Percentiles rank a stretch among this genome's conserved stretches.
phyloP scores from a whole-genome alignment of 2,329 filamentous ascomycete genomes.

The Setomelanomma holmii region DNA sequence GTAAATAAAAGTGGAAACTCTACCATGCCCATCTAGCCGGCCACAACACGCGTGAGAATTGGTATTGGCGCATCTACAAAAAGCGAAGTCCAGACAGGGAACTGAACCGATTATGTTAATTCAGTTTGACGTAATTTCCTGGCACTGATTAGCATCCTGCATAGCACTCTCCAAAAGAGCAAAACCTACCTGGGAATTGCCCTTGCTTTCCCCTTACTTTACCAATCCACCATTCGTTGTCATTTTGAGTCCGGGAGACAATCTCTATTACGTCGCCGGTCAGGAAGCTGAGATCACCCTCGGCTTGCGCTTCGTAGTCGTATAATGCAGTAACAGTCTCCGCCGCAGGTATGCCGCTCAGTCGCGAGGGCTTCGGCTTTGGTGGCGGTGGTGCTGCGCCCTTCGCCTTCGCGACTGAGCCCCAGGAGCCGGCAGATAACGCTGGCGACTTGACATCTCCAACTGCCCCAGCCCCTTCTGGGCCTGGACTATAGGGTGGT shows the following conservation, averaged over 20 bases:
- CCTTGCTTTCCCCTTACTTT: constrained; percentile 80
- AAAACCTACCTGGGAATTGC: constrained; percentile 86
- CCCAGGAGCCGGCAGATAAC: constrained; percentile 49
- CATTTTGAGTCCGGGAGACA: constrained; percentile 79
- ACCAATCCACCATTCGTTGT: constrained; percentile 98
- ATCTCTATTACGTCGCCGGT: constrained; percentile 93
- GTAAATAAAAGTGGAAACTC: neutral
- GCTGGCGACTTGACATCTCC: constrained; percentile 36
- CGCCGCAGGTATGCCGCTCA: constrained; percentile 69
- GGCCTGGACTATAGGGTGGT: constrained; percentile 49
- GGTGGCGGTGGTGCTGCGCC: constrained; percentile 58
- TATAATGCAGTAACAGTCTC: constrained; percentile 92
- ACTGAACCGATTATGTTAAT: constrained; percentile 22
- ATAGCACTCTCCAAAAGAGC: too few species aligned
- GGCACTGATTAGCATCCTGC: constrained; percentile 35
- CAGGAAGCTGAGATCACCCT: constrained; percentile 89
- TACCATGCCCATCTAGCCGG: neutral
- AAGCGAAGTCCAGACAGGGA: neutral
- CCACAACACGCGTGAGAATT: too few species aligned
- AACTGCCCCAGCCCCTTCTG: constrained; percentile 24
- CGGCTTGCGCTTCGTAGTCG: constrained; percentile 94
- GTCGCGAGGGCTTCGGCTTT: constrained; percentile 71
- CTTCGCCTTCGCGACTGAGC: constrained; percentile 56
- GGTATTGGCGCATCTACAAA: neutral
- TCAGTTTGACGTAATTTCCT: constrained; percentile 55